Conservation (phyloP, 495 filamentous ascomycete species). For the Cenococcum geophilum region DNA sequence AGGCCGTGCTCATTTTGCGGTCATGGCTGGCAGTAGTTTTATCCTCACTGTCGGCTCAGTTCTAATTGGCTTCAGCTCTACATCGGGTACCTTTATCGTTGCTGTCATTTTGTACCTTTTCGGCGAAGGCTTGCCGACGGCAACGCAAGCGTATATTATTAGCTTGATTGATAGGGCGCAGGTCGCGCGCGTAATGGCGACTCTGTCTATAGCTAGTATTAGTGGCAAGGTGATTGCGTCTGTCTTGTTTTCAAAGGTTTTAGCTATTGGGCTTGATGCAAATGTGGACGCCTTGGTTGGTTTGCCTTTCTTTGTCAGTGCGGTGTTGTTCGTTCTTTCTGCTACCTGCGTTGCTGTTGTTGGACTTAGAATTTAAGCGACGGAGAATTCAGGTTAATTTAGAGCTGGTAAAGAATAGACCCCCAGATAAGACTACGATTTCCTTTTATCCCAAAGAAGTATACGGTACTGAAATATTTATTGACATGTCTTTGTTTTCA, state of each 20-base stretch:
- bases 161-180: neutral
- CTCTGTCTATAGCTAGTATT: neutral
- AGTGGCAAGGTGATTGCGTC: conserved; percentile 3
- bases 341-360: neutral
- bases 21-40: conserved; percentile 1
- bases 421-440: too few relatives aligned
- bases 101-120: conserved; percentile 3
- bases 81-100: neutral
- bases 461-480: too few relatives aligned
- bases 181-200: conserved; percentile 5
- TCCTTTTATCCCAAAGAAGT: too few relatives aligned
- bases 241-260: neutral
- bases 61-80: neutral
- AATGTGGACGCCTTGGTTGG: neutral
- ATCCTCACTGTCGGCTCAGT: conserved; percentile 2
- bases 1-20: conserved; percentile 1
- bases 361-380: neutral
- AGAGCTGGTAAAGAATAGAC: too few relatives aligned
- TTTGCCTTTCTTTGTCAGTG: conserved; percentile 7
- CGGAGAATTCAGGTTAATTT: too few relatives aligned
- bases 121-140: conserved; percentile 7
- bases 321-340: neutral
- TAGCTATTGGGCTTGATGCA: neutral
- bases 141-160: conserved; percentile 9
- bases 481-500: too few relatives aligned